Base-by-base conservation (phyloP, 345 rosid species). In the Boechera stricta region DNA sequence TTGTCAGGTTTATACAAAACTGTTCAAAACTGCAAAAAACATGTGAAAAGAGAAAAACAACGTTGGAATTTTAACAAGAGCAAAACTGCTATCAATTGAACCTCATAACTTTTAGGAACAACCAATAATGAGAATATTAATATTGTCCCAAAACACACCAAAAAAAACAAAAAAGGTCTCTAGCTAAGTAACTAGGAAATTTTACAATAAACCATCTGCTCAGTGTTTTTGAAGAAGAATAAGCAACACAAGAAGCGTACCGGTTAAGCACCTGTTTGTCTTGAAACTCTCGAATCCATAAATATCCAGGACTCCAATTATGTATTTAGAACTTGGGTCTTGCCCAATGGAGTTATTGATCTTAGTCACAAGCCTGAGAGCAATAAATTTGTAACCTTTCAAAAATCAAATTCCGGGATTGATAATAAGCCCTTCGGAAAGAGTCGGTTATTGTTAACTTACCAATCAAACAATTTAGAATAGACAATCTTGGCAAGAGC, bases 221-320 rank as follows among this genome's bases (percentile, higher is more conserved):
- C 55, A 41, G 24, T 52, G 59, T 57, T 79, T 69, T 79, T 65
- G 57, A 35, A 71, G 71, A 76, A 77, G 51, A 67, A 21, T 57
- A 47, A 42, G 48, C 48, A 42, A 42, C 48, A 42, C 48, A 42
- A 42, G 48, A 42, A 41, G 96, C 96, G 67, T 92, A 92, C 99
- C 97, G 66, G 91, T 80, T 84, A 89, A 88, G 99, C 99, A 95
- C 99, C 99, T 95, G 99, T 95, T 95, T 87, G 98, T 95, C 96
- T 95, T 91, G 90, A 95, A 95, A 95, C 97, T 95, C 89, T 95
- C 99, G 73, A 95, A 95, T 82, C 99, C 98, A 84, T 95, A 95
- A 73, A 95, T 95, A 89, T 95, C 98, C 86, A 95, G 88, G 74
- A 95, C 93, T 28, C 98, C 99, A 69, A 95, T 92, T 42, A 92